Conservation (phyloP, 148 eudicot genomes). For the Persicaria tinctoria region DNA sequence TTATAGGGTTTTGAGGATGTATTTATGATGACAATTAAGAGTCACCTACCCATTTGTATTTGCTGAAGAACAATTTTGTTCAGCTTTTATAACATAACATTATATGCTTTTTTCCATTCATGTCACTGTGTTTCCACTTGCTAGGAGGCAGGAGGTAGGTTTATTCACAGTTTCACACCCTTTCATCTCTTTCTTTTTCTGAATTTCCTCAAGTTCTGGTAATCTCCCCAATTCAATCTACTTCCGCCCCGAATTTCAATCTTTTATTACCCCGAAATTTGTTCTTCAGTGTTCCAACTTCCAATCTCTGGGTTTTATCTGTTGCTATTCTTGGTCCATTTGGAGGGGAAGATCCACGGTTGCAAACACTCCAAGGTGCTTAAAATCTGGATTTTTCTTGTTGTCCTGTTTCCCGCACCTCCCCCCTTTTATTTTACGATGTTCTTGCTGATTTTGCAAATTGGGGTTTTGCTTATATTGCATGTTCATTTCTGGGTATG, state of each 20-base stretch:
- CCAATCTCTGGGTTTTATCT: not conserved
- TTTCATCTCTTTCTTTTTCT: not conserved
- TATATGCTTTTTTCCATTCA: not conserved
- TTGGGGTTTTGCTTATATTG: not conserved
- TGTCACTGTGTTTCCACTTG: not conserved
- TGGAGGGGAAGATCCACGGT: conserved; percentile 76
- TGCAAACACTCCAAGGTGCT: conserved; percentile 75
- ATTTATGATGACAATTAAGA: too few species aligned
- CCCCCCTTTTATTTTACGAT: not conserved
- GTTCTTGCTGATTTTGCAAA: not conserved
- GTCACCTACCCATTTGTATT: too few species aligned
- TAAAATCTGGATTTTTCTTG: not conserved
- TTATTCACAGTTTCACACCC: not conserved
- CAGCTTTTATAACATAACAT: too few species aligned
- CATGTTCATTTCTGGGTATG: not conserved
- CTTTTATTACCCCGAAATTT: not conserved
- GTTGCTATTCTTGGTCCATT: conserved; percentile 37
- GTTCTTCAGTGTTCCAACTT: not conserved
- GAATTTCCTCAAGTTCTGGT: not conserved
- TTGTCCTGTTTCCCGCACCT: not conserved
- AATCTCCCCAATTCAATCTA: not conserved
- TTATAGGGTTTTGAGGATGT: too few species aligned
- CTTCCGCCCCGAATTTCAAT: not conserved
- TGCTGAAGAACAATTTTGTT: too few species aligned
- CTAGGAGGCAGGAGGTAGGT: not conserved